These are phyloP conservation scores for Pilasporangium apinafurcum DNA, from an alignment of 352 stramenopile species.

Conservation along the genomic window DNA sequence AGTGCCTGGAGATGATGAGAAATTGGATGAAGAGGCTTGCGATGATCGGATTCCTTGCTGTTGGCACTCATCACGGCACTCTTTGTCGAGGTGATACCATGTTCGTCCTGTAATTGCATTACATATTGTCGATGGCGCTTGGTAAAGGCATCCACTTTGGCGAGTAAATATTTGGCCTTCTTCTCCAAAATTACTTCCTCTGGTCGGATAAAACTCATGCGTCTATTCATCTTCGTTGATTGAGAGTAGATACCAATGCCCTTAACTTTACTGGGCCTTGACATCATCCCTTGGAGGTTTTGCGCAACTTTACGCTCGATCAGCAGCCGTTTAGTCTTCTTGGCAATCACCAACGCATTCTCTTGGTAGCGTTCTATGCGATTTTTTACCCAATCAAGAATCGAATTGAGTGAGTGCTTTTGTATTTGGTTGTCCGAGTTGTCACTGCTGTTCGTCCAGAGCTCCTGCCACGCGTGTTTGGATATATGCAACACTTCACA, in stretches of 20 bases:
- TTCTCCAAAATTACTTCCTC: constrained; percentile 44
- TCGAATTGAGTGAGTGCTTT: constrained; percentile 43
- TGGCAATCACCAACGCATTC: constrained; percentile 22
- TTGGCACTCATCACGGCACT: not conserved
- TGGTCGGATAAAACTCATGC: constrained; percentile 17
- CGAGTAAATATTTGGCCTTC: constrained; percentile 56
- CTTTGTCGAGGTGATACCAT: not conserved
- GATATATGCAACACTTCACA: constrained; percentile 63
- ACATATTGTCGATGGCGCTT: constrained; percentile 18
- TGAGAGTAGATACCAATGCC: not conserved
- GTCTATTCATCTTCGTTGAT: not conserved
- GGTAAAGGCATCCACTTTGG: constrained; percentile 30
- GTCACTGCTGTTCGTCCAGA: constrained; percentile 34
- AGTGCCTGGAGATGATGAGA: constrained; percentile 1
- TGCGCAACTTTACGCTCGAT: constrained; percentile 18
- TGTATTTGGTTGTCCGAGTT: constrained; percentile 36
- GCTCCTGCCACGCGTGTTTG: constrained; percentile 53
- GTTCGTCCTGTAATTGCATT: not conserved
- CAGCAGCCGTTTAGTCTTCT: constrained; percentile 28
- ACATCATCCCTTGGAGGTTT: constrained; percentile 23
- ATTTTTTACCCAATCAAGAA: constrained; percentile 48
- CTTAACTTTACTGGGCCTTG: not conserved
- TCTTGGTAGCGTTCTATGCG: constrained; percentile 36
- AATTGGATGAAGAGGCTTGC: not conserved
- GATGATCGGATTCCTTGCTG: not conserved